Percentiles rank a stretch among this genome's conserved stretches.
These are phyloP conservation scores for Hemileccinum rubropunctum DNA, from an alignment of 768 basidiomycete species.

Conservation along the genomic window DNA sequence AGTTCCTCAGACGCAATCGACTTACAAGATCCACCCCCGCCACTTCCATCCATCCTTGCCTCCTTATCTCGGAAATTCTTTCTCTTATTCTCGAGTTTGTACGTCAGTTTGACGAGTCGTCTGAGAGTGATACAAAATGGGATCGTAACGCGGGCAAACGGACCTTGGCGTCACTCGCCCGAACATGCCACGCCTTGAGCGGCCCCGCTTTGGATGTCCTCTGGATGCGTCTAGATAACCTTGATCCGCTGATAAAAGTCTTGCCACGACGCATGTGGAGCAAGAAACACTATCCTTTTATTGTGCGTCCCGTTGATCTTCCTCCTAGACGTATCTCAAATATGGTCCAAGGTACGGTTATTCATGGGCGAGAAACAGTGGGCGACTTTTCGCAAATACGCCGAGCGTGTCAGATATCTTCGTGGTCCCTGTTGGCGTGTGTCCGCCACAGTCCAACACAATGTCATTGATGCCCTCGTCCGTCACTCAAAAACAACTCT, in stretches of 20 bases:
- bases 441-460: constrained; percentile 13
- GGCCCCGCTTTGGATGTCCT: constrained; percentile 24
- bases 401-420: constrained; percentile 21
- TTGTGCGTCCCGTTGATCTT: constrained; percentile 13
- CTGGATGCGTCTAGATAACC: constrained; percentile 28
- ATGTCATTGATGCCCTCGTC: constrained; percentile 16
- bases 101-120: constrained; percentile 18
- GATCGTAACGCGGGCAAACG: constrained; percentile 17
- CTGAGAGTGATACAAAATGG: constrained; percentile 14
- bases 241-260: constrained; percentile 26
- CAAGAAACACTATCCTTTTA: constrained; percentile 18
- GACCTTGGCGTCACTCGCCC: constrained; percentile 26
- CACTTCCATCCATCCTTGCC: constrained; percentile 17
- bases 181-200: constrained; percentile 24
- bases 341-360: constrained; percentile 14
- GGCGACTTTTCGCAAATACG: constrained; percentile 24
- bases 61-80: constrained; percentile 23
- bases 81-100: constrained; percentile 21
- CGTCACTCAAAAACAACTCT: constrained; percentile 9
- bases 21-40: background rate
- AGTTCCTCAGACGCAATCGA: background rate
- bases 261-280: constrained; percentile 26
- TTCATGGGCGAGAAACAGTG: constrained; percentile 29
- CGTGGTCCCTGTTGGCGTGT: constrained; percentile 24
- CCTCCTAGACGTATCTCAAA: background rate